Conservation (phyloP, 106 monocot species). For the Dioscorea zingiberensis region DNA sequence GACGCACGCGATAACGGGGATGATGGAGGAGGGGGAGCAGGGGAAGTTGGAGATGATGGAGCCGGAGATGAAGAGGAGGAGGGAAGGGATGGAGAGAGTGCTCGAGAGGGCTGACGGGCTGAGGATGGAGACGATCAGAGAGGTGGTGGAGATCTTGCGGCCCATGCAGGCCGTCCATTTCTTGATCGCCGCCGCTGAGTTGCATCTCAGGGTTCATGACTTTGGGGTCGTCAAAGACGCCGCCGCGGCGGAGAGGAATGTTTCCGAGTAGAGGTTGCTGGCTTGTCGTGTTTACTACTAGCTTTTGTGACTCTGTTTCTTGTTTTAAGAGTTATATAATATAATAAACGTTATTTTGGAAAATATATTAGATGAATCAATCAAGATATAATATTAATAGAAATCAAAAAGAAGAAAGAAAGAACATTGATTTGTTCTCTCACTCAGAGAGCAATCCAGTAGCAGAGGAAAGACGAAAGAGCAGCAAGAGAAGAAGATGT, state of each 20-base stretch:
- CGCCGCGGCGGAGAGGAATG: neutral
- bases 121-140: slow-evolving; percentile 40
- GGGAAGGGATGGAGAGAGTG: slow-evolving; percentile 31
- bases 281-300: too few species aligned
- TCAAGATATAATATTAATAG: too few species aligned
- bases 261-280: too few species aligned
- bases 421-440: too few species aligned
- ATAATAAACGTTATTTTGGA: too few species aligned
- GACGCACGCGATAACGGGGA: slow-evolving; percentile 11
- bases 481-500: too few species aligned
- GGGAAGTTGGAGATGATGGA: slow-evolving; percentile 17
- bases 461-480: too few species aligned
- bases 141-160: slow-evolving; percentile 30
- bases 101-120: slow-evolving; percentile 38
- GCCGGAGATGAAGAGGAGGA: slow-evolving; percentile 27
- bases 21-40: neutral
- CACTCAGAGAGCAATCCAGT: too few species aligned
- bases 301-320: too few species aligned
- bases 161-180: slow-evolving; percentile 64
- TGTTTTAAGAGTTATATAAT: too few species aligned
- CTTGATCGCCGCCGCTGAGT: slow-evolving; percentile 53
- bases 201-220: slow-evolving; percentile 50
- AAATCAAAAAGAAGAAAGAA: too few species aligned
- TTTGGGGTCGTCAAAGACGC: slow-evolving; percentile 52
- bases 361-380: too few species aligned